These are phyloP conservation scores for Hibiscus trionum DNA, from an alignment of 345 rosid species.

Conservation along the genomic window DNA sequence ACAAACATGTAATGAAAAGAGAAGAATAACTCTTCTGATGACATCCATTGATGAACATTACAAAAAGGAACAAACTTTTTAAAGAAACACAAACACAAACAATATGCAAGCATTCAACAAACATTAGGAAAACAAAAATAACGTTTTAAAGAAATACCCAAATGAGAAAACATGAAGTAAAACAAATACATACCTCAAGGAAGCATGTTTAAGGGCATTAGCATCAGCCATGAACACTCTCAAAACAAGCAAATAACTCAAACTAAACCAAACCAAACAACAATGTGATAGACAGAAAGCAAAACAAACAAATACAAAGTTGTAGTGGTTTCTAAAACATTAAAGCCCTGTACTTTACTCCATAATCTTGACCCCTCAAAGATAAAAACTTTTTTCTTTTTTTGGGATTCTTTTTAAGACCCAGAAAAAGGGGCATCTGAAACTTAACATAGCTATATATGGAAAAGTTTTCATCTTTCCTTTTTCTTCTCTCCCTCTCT, in stretches of 20 bases:
- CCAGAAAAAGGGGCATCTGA: conserved; percentile 4
- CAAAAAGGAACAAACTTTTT: not conserved
- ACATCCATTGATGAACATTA: not conserved
- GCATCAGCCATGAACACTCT: conserved; percentile 22
- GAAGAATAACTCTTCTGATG: not conserved
- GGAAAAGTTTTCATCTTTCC: not conserved
- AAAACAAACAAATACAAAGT: not conserved
- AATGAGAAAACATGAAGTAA: conserved; percentile 21
- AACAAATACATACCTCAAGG: conserved; percentile 25
- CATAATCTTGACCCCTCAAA: not conserved
- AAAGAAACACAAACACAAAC: not conserved
- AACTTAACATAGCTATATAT: not conserved
- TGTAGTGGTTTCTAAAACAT: conserved; percentile 1
- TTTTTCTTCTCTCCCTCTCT: not conserved
- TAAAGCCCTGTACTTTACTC: conserved; percentile 12
- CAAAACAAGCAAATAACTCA: not conserved
- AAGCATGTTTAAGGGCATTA: not conserved
- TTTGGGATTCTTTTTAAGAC: not conserved
- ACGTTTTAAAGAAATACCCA: conserved; percentile 18
- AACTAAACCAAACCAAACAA: not conserved
- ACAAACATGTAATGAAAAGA: not conserved
- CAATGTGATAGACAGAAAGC: not conserved
- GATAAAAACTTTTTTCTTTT: not conserved
- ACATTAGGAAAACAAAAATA: not conserved
- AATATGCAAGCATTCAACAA: not conserved